Evolutionary conservation across 169 alveolate genomes (phyloP).

Genomic region (Plasmodium yoelii): DNA sequence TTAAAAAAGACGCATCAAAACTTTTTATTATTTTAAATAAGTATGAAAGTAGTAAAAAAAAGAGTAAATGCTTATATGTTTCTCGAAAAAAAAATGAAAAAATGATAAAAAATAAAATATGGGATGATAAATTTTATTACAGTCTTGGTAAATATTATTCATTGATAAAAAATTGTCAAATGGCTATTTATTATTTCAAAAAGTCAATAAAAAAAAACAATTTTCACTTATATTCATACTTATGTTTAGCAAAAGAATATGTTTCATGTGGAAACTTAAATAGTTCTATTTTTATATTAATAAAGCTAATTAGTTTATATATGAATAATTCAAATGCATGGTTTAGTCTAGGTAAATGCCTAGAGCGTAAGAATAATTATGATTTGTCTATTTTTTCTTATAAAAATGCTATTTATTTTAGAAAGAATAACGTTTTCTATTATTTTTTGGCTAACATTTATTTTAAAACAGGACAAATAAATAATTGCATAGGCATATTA

Average conservation of each 20-base stretch:
- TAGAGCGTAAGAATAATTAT: conserved; percentile 33
- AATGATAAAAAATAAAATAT: not conserved
- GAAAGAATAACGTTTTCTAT: conserved; percentile 17
- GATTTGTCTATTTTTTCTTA: conserved; percentile 41
- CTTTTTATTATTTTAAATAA: conserved; percentile 1
- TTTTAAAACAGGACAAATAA: conserved; percentile 43
- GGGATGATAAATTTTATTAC: conserved; percentile 28
- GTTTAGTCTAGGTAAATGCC: conserved; percentile 52
- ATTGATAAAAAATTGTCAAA: conserved; percentile 7
- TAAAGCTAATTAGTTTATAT: conserved; percentile 24
- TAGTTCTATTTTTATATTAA: conserved; percentile 19
- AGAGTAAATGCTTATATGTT: not conserved
- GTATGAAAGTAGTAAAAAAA: conserved; percentile 21
- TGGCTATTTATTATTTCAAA: conserved; percentile 30
- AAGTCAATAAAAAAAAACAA: conserved; percentile 25
- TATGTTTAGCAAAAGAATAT: conserved; percentile 61
- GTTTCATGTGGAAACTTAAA: conserved; percentile 35
- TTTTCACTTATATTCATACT: conserved; percentile 24
- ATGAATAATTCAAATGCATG: conserved; percentile 62
- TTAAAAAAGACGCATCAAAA: conserved; percentile 7
- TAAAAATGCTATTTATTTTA: conserved; percentile 38
- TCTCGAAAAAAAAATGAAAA: not conserved
- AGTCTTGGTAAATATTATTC: conserved; percentile 38
- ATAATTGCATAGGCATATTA: conserved; percentile 29
- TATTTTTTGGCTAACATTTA: conserved; percentile 20